phyloP scores from a whole-genome alignment of 352 stramenopile genomes.

The Phytophthora palmivora region DNA sequence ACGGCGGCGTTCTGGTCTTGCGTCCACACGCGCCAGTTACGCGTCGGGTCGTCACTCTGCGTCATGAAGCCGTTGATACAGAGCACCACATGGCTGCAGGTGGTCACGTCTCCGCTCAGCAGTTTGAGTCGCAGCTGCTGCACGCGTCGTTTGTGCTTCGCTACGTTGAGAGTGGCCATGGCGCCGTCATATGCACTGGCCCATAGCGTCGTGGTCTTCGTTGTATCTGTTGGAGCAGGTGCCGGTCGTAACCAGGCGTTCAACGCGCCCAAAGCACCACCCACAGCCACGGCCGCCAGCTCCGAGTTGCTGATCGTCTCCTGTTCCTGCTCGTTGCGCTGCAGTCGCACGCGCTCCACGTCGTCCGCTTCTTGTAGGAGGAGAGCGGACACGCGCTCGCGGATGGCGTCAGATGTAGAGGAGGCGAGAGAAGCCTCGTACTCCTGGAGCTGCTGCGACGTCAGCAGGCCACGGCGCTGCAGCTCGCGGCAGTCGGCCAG shows the following conservation, averaged over 20 bases:
- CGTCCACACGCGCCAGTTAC: slow-evolving; percentile 72
- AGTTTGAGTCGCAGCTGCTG: slow-evolving; percentile 74
- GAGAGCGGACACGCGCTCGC: slow-evolving; percentile 29
- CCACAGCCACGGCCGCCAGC: slow-evolving; percentile 64
- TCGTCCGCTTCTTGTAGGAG: slow-evolving; percentile 56
- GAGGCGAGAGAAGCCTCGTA: slow-evolving; percentile 29
- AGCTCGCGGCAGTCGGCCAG: slow-evolving; percentile 49
- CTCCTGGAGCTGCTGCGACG: slow-evolving; percentile 37
- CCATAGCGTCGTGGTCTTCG: slow-evolving; percentile 54
- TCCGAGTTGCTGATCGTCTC: slow-evolving; percentile 59
- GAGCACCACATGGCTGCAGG: slow-evolving; percentile 67
- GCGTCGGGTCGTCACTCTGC: slow-evolving; percentile 65
- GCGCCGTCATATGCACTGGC: slow-evolving; percentile 76
- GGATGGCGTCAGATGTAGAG: slow-evolving; percentile 2
- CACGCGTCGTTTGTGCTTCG: slow-evolving; percentile 66
- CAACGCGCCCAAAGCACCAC: slow-evolving; percentile 67
- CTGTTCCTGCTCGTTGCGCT: slow-evolving; percentile 62
- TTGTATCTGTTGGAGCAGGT: slow-evolving; percentile 1
- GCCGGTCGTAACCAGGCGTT: slow-evolving; percentile 71
- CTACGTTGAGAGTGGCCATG: slow-evolving; percentile 76
- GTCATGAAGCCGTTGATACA: slow-evolving; percentile 92
- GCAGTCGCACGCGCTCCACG: slow-evolving; percentile 52
- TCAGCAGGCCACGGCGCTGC: slow-evolving; percentile 42
- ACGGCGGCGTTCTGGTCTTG: slow-evolving; percentile 44
- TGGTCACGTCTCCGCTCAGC: slow-evolving; percentile 66